Conservation (phyloP, 192 early-diverging fungal genomes). For the Gonapodya prolifera region DNA sequence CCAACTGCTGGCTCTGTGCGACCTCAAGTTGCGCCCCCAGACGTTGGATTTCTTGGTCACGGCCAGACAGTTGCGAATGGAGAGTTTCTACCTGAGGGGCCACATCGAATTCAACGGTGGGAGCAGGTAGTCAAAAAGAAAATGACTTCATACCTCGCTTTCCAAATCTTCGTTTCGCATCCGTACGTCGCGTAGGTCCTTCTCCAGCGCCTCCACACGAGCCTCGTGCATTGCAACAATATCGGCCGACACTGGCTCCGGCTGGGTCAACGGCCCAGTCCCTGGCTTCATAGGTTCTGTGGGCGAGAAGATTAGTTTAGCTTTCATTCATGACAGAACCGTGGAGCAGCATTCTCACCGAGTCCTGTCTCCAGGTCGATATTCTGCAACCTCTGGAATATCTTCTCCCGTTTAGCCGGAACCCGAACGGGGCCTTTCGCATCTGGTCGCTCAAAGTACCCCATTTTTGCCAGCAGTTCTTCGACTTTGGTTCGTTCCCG, state of each 20-base stretch:
- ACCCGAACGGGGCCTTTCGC: neutral
- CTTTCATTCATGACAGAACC: neutral
- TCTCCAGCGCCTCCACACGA: slow-evolving; percentile 18
- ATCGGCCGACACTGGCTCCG: slow-evolving; percentile 27
- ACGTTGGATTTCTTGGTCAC: slow-evolving; percentile 34
- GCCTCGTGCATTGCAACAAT: slow-evolving; percentile 19
- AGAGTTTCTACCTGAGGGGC: slow-evolving; percentile 19
- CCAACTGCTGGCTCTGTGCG: slow-evolving; percentile 30
- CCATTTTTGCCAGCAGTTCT: slow-evolving; percentile 21
- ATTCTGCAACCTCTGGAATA: slow-evolving; percentile 36
- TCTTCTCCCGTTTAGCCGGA: slow-evolving; percentile 14
- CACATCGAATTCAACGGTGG: slow-evolving; percentile 10
- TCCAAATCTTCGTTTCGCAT: slow-evolving; percentile 27
- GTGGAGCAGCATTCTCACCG: slow-evolving; percentile 10
- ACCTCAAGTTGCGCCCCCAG: slow-evolving; percentile 33
- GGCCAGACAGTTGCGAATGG: slow-evolving; percentile 22
- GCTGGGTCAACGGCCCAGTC: slow-evolving; percentile 12
- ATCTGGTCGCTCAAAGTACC: slow-evolving; percentile 10
- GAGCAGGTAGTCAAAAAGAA: neutral
- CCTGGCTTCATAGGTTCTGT: slow-evolving; percentile 21
- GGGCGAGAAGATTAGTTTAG: neutral
- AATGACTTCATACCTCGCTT: slow-evolving; percentile 16
- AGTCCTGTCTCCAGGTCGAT: slow-evolving; percentile 42
- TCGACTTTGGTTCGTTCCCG: slow-evolving; percentile 23
- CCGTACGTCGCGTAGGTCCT: slow-evolving; percentile 11